phyloP scores from a whole-genome alignment of 23 red algal species.

The Gracilariopsis chorda region DNA sequence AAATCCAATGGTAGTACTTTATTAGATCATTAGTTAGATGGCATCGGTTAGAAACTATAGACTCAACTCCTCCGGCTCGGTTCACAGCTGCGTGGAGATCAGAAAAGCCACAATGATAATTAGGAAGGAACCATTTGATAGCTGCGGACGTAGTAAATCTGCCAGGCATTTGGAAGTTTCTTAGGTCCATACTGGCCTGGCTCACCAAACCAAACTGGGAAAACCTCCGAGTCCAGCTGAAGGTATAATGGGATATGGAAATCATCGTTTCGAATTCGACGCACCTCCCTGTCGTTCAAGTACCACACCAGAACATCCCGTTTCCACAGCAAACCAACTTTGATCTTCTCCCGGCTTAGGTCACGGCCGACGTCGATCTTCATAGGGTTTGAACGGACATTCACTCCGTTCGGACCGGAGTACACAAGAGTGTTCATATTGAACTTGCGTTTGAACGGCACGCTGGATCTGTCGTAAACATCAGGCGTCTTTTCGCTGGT shows the following conservation, averaged over 20 bases:
- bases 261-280: conserved; percentile 18
- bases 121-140: conserved; percentile 13
- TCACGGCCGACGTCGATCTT: conserved; percentile 2
- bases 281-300: conserved; percentile 33
- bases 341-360: conserved; percentile 17
- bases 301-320: conserved; percentile 23
- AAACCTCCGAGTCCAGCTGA: conserved; percentile 54
- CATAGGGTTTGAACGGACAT: not conserved
- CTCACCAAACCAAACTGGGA: conserved; percentile 43
- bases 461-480: not conserved
- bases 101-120: too few relatives aligned
- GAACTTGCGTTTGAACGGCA: conserved; percentile 21
- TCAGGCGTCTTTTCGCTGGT: conserved; percentile 9
- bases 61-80: too few relatives aligned
- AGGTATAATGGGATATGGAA: conserved; percentile 41
- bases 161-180: conserved; percentile 42
- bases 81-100: too few relatives aligned
- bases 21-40: too few relatives aligned
- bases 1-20: too few relatives aligned
- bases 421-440: conserved; percentile 24
- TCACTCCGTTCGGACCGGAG: not conserved
- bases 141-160: conserved; percentile 48
- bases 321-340: conserved; percentile 35
- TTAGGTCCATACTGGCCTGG: conserved; percentile 14
- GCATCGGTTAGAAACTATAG: too few relatives aligned